Base-by-base conservation (phyloP, 768 basidiomycete species). In the Boletus subcaerulescens region DNA sequence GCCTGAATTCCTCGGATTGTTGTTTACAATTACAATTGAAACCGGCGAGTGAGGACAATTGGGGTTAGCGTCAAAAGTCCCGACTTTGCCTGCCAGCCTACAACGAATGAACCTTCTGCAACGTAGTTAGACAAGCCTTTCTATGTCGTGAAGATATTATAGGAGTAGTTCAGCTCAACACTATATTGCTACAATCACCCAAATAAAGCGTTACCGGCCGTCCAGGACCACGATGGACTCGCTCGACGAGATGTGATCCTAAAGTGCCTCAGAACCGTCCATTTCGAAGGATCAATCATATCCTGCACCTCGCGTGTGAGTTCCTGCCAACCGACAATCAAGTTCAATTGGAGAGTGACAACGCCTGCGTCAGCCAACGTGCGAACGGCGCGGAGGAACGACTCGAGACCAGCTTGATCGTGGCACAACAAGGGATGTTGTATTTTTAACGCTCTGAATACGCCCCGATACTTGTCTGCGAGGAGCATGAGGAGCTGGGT, bases 201-300 rank as follows among this genome's bases (percentile, higher is more conserved):
- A 26, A 56, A 43, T 5, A 65, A 39, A 3, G 32, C 29, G 15
- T 51, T 39, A n/a, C 60, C 50, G 22, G 44, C 35, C 18, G 50
- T 39, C 64, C 64, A 65, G 5, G 55, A 48, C 61, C 53, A 66
- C 13, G 51, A 38, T 3, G 32, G 55, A 22, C 53, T 52, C 18
- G 55, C 13, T 39, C 45, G 56, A 45, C 55, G 50, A 39, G 55
- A 32, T 13, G 55, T 43, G 44, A 65, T 56, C 38, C 13, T 57
- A 31, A 65, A 66, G 50, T 52, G 39, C 29, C 14, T 59, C 22
- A 60, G 41, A 45, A 44, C 15, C 3, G 42, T 32, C 62, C 63
- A 67, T 31, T 59, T 61, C 9, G 48, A 67, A 12, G 60, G 57
- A 22, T 57, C 52, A 12, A 66, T 65, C 50, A 65, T 58, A 38